phyloP scores from a whole-genome alignment of 805 yeast species.

The Brettanomyces nanus region DNA sequence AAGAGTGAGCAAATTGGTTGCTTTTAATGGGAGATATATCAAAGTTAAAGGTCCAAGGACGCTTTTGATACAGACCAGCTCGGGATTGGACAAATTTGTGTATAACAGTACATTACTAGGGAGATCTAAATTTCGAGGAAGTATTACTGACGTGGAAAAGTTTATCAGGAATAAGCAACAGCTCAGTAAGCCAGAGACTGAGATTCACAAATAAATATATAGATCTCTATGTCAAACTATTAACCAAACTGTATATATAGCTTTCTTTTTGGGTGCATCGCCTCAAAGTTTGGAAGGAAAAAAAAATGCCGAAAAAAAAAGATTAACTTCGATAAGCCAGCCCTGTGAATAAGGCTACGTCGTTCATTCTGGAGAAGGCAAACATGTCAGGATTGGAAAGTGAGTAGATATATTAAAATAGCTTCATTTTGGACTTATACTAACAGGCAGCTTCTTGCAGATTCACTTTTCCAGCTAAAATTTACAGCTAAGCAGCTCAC shows the following conservation, averaged over 20 bases:
- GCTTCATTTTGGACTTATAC: too few species aligned
- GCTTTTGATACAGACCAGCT: constrained; percentile 38
- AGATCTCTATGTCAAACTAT: too few species aligned
- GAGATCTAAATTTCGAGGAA: background rate
- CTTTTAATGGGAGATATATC: constrained; percentile 37
- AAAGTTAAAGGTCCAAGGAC: constrained; percentile 49
- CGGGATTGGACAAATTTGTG: constrained; percentile 21
- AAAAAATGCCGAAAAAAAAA: too few species aligned
- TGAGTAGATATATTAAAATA: constrained; percentile 1
- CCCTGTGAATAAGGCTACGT: too few species aligned
- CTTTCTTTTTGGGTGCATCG: too few species aligned
- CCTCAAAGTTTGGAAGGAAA: too few species aligned
- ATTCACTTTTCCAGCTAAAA: constrained; percentile 59
- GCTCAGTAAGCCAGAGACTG: constrained; percentile 14
- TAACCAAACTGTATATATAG: too few species aligned
- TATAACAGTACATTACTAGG: constrained; percentile 2
- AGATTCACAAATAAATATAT: too few species aligned
- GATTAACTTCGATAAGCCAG: too few species aligned
- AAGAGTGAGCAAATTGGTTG: constrained; percentile 10
- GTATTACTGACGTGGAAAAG: constrained; percentile 16
- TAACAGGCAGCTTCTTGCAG: constrained; percentile 27
- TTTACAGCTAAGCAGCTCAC: constrained; percentile 92
- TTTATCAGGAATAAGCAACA: constrained; percentile 12
- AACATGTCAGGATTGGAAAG: constrained; percentile 4
- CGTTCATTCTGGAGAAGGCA: too few species aligned